Evolutionary conservation across 495 filamentous ascomycete species (phyloP), one percentile per base, ranked within the genome.

Genomic region (Lentithecium fluviatile): DNA sequence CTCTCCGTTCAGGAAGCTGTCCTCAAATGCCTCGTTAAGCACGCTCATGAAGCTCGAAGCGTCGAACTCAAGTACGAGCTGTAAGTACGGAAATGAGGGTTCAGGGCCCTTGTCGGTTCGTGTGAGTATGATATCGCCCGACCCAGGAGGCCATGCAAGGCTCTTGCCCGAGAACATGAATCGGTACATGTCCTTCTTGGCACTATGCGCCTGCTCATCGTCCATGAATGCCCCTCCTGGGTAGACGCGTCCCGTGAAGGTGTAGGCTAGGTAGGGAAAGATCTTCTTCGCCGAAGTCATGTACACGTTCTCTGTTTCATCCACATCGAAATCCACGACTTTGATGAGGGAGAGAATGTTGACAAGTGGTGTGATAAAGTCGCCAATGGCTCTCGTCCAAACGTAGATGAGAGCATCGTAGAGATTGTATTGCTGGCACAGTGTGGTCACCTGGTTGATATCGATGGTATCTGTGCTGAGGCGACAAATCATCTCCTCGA

Each of bases 401-500:
- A 97, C 89, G 72, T 97, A 97, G 49, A 96, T 89, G 65, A 96
- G 83, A 11, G 95, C 94, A 76, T 98, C 95, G 67, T 95, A 97
- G 6, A 98, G 83, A 52, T 87, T 82, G 66, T 97, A 84, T 62
- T 90, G 85, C 67, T 91, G 94, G 79, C 95, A 98, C 3, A 98
- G 81, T 15, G 82, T 83, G 0, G 91, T 96, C 47, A 93, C 84
- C 70, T 97, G 91, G 67, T 98, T 91, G 68, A 97, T 87, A 66
- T 98, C 94, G 74, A 97, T 86, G 3, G 90, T 96, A 8, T 82
- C 76, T 0, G 94, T 93, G 66, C 96, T 88, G 74, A 98, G 84
- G 49, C 91, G 85, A 65, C 95, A 97, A 20, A 98, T 87, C 69
- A 97, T 86, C 71, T 97, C 93, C 74, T 98, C 95, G n/a, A 98